Base-by-base conservation (phyloP, 2,329 filamentous ascomycete species). In the Lasiodiplodia sp. region DNA sequence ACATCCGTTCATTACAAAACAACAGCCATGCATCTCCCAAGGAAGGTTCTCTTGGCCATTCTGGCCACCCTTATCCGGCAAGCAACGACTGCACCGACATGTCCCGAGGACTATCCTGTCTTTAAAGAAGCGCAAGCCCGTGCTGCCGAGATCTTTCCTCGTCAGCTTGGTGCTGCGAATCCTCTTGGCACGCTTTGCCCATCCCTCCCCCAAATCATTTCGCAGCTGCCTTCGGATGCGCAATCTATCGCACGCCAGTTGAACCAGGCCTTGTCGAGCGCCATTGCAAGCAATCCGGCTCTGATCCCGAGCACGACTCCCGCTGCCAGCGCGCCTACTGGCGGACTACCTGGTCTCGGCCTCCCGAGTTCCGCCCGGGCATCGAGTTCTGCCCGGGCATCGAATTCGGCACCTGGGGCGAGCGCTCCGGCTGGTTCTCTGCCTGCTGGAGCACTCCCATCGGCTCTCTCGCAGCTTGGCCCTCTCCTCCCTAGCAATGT, bases 41-140 rank as follows among this genome's bases (percentile, higher is more conserved):
- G 55, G 37, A 68, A 55, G 23, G 66, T 68, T 12, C 66, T 68
- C 10, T 21, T 68, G n/a, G 66, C 66, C 56, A 34, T 68, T 34
- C 31, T 68, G 66, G 66, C 66, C 38, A 68, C 66, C 7, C 53
- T 68, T n/a, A 53, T 68, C 25, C 66, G 53, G 11, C 66, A 68
- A 25, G 66, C 66, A n/a, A 68, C 66, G 4, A 68, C 66, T 23
- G 55, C 57, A 21, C 66, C 66, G 8, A 68, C 66, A 49, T 37
- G 34, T 18, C 55, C 55, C 16, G 66, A 68, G 31, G 66, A 68
- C 2, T 53, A 62, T 21, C 21, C 55, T 25, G 44, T 60, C 47
- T 62, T 40, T 25, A 53, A 44, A 12, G 56, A 68, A 8, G 47
- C 56, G 18, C 55, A 55, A 52, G 66, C 56, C n/a, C 55, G 57